Conservation (phyloP, 2,329 filamentous ascomycete species). For the Lachnellula occidentalis region DNA sequence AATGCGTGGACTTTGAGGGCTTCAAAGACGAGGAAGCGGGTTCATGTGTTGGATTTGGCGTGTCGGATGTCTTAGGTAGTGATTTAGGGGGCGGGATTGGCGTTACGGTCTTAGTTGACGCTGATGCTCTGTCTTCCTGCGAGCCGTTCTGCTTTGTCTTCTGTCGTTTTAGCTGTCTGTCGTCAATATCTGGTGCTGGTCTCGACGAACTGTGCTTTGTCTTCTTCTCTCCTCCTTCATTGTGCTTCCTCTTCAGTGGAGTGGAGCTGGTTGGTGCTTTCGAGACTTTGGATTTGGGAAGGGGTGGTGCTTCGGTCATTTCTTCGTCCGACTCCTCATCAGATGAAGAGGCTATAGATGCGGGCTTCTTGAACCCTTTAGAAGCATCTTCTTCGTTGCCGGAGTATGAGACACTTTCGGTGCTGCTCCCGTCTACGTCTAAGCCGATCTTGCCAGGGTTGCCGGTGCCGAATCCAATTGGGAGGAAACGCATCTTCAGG, state of each 20-base stretch:
- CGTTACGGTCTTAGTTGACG: conserved; percentile 9
- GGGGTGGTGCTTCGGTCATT: conserved; percentile 11
- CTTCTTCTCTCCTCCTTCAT: conserved; percentile 16
- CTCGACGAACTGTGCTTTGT: conserved; percentile 26
- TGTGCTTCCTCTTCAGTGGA: conserved; percentile 23
- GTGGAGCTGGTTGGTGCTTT: neutral
- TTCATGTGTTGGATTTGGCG: neutral
- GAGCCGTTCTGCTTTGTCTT: conserved; percentile 24
- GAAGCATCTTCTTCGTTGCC: conserved; percentile 19
- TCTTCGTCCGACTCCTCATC: conserved; percentile 7
- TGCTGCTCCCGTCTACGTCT: conserved; percentile 5
- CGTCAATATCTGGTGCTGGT: conserved; percentile 12
- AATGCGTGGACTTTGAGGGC: neutral
- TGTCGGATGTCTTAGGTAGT: no score
- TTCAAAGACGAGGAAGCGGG: neutral
- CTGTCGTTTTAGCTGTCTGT: conserved; percentile 20
- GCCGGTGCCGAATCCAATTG: conserved; percentile 52
- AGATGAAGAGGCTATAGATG: neutral
- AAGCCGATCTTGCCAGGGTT: conserved; percentile 37
- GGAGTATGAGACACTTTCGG: conserved; percentile 16
- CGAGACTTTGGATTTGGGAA: neutral
- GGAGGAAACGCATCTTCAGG: conserved; percentile 61
- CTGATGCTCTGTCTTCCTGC: conserved; percentile 14
- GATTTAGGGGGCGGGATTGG: conserved; percentile 5
- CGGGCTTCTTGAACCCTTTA: conserved; percentile 7